Evolutionary conservation across 1,139 yeast genomes (phyloP).

Genomic region (Candida albicans): DNA sequence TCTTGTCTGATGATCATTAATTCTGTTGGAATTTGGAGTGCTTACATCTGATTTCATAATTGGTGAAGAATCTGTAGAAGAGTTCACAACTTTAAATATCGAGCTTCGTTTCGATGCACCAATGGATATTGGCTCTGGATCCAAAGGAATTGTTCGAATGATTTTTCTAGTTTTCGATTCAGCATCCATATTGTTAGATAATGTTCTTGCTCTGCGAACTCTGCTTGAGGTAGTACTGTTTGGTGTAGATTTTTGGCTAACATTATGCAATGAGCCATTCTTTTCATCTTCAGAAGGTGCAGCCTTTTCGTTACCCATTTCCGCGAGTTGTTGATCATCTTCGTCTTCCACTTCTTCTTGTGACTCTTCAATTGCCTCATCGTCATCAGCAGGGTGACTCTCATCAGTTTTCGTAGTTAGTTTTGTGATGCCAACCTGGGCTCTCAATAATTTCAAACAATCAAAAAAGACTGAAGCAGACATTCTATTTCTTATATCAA

Average conservation of each 20-base stretch:
- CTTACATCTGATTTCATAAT: conserved; percentile 14
- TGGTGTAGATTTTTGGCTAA: conserved; percentile 40
- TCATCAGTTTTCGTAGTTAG: conserved; percentile 40
- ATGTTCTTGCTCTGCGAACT: conserved; percentile 43
- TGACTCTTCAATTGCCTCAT: conserved; percentile 20
- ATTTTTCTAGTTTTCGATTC: conserved; percentile 72
- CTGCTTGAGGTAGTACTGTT: conserved; percentile 34
- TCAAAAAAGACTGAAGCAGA: conserved; percentile 92
- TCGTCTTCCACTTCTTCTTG: conserved; percentile 26
- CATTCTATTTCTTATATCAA: conserved; percentile 78
- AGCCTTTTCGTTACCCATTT: conserved; percentile 21
- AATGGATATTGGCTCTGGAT: conserved; percentile 70
- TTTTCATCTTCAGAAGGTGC: conserved; percentile 2
- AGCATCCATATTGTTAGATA: conserved; percentile 57
- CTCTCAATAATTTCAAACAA: conserved; percentile 77
- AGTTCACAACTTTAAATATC: conserved; percentile 41
- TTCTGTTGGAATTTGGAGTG: not conserved
- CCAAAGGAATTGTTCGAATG: conserved; percentile 75
- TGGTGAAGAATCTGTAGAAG: conserved; percentile 32
- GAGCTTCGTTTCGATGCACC: conserved; percentile 34
- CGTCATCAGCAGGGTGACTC: conserved; percentile 19
- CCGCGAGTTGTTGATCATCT: conserved; percentile 22
- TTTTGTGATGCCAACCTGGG: conserved; percentile 82
- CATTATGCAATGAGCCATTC: conserved; percentile 13
- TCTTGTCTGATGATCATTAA: not conserved